Evolutionary conservation across 768 basidiomycete species (phyloP).

Genomic region (Russula ochroleuca): DNA sequence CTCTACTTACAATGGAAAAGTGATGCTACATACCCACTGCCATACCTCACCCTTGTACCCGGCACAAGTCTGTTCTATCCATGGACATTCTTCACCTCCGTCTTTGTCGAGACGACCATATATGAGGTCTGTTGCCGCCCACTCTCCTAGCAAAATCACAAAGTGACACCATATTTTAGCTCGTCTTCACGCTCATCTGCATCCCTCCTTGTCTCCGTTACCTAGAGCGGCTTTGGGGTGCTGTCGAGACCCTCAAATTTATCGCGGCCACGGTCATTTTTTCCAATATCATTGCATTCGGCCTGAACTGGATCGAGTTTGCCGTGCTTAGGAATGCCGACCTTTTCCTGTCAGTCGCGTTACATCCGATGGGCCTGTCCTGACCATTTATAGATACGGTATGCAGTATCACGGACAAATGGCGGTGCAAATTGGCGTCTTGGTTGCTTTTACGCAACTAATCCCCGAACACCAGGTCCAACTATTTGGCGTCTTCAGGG

Average conservation of each 20-base stretch:
- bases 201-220: slow-evolving; percentile 84
- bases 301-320: slow-evolving; percentile 85
- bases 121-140: slow-evolving; percentile 61
- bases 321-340: slow-evolving; percentile 64
- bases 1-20: slow-evolving; percentile 60
- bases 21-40: slow-evolving; percentile 38
- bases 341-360: slow-evolving; percentile 66
- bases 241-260: slow-evolving; percentile 80
- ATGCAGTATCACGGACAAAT: slow-evolving; percentile 91
- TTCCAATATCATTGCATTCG: slow-evolving; percentile 86
- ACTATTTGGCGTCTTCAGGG: slow-evolving; percentile 74
- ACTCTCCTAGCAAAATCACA: slow-evolving; percentile 1
- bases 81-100: slow-evolving; percentile 91
- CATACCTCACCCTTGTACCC: slow-evolving; percentile 78
- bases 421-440: slow-evolving; percentile 79
- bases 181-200: slow-evolving; percentile 68
- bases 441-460: slow-evolving; percentile 96
- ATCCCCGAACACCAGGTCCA: slow-evolving; percentile 99
- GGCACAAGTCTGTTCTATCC: slow-evolving; percentile 80
- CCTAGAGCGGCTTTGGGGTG: slow-evolving; percentile 93
- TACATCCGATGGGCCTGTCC: slow-evolving; percentile 14
- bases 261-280: slow-evolving; percentile 70
- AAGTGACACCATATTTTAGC: slow-evolving; percentile 43
- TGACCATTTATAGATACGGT: slow-evolving; percentile 55
- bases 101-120: slow-evolving; percentile 77